Evolutionary conservation across 495 filamentous ascomycete genomes (phyloP).

Genomic region (Hyaloscypha bicolor): DNA sequence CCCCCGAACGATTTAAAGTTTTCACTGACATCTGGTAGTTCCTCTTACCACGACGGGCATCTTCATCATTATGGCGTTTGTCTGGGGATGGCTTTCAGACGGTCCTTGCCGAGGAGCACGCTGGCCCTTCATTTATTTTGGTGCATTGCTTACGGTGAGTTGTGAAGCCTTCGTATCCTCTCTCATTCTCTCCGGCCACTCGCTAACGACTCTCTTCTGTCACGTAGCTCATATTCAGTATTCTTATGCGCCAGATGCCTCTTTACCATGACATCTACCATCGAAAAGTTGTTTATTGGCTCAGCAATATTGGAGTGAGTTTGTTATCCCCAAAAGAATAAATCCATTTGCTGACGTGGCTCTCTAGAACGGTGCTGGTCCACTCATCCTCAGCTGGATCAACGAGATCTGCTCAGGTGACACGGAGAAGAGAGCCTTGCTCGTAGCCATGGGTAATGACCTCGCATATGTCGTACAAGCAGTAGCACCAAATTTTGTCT

Average conservation of each 20-base stretch:
- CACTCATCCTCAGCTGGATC: constrained; percentile 44
- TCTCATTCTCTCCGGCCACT: background rate
- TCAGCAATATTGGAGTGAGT: constrained; percentile 20
- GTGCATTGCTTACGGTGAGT: constrained; percentile 35
- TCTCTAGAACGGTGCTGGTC: constrained; percentile 31
- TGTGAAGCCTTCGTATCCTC: background rate
- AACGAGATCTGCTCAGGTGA: constrained; percentile 55
- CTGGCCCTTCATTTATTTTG: constrained; percentile 42
- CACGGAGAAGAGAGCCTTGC: constrained; percentile 56
- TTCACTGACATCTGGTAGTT: constrained; percentile 34
- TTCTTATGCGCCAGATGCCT: constrained; percentile 40
- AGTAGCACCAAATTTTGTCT: constrained; percentile 45
- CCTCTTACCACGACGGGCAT: constrained; percentile 32
- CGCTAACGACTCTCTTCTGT: background rate
- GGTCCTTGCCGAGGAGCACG: constrained; percentile 37
- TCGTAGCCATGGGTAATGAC: constrained; percentile 37
- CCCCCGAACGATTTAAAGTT: constrained; percentile 2
- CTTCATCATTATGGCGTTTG: constrained; percentile 38
- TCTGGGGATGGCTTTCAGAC: constrained; percentile 43
- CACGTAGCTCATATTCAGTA: constrained; percentile 30
- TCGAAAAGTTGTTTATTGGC: constrained; percentile 35
- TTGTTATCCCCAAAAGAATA: background rate
- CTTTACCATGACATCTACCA: constrained; percentile 38
- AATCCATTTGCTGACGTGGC: background rate
- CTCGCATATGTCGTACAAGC: constrained; percentile 46